Evolutionary conservation across 352 stramenopile species (phyloP), one percentile per base, ranked within the genome.

Genomic region (Pythium inflatum): DNA sequence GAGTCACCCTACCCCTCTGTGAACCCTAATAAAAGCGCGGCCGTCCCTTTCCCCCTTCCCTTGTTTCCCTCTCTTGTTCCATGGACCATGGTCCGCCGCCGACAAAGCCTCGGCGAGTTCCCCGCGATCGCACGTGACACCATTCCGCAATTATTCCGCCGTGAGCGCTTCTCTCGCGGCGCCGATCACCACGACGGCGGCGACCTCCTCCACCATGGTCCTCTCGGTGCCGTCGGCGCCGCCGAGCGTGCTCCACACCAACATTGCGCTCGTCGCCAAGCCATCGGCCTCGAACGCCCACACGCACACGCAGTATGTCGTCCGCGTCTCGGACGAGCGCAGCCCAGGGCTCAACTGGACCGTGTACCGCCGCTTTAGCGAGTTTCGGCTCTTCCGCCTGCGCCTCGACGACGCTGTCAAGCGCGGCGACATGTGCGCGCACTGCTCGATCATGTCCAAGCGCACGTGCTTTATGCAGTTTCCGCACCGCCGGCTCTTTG

Each of bases 401-500:
- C 79, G 76, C 22, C 76, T 94, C 31, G 82, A 89, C 45, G 76
- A 85, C 6, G 87, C 87, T 25, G 67, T 83, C 38, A 91, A 91
- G 65, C 55, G 54, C n/a, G 73, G 74, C 24, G 83, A 91, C 66
- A 83, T 94, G 83, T 96, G 88, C 71, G 66, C 67, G 20, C 76
- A 88, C 76, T 96, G 88, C 74, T 70, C 65, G 46, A 89, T 91
- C 70, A 91, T 96, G 80, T 68, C 83, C 60, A 92, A 91, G 72
- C 85, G 84, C 73, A 88, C 85, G 55, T 88, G 77, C 71, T 93
- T 96, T 62, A 80, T 92, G 74, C 77, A 92, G 49, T 94, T 96
- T 73, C 87, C 87, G 20, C 80, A 85, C 58, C 84, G 87, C 40
- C 82, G 85, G 11, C 73, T 90, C 24, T 94, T 96, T 41, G 79